These are phyloP conservation scores for Leccinum huronense DNA, from an alignment of 1,284 basidiomycete species.

Conservation along the genomic window DNA sequence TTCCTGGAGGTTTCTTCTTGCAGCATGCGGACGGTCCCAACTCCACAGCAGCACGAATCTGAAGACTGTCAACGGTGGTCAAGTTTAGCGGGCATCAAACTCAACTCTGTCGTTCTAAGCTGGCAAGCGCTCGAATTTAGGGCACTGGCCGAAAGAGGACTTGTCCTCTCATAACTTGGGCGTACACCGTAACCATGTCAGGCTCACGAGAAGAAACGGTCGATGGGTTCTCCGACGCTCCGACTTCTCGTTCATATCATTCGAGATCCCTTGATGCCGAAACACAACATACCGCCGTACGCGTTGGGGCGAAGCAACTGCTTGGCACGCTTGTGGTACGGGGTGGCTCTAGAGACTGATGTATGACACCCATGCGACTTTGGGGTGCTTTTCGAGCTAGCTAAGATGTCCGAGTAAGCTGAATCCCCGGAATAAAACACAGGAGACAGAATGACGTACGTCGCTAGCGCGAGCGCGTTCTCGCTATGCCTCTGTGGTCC, in stretches of 20 bases:
- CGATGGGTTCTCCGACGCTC: neutral
- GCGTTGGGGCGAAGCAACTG: slow-evolving; percentile 54
- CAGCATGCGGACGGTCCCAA: neutral
- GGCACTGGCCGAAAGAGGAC: neutral
- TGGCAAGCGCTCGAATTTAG: neutral
- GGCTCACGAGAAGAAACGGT: neutral
- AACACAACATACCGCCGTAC: slow-evolving; percentile 79
- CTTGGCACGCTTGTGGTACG: slow-evolving; percentile 61
- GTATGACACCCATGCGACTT: slow-evolving; percentile 82
- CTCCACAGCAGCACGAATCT: neutral
- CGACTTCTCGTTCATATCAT: neutral
- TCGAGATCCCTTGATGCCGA: slow-evolving; percentile 67
- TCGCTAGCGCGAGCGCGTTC: slow-evolving; percentile 74
- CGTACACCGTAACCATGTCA: slow-evolving; percentile 9
- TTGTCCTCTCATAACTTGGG: neutral
- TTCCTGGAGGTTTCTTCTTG: neutral
- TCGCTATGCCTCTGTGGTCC: slow-evolving; percentile 75
- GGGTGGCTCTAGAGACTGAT: slow-evolving; percentile 67
- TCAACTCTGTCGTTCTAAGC: neutral
- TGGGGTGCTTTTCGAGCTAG: slow-evolving; percentile 70
- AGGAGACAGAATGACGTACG: slow-evolving; percentile 36
- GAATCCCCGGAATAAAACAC: neutral
- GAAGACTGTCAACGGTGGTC: slow-evolving; percentile 5
- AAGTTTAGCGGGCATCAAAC: slow-evolving; percentile 11
- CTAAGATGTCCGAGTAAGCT: slow-evolving; percentile 20